These are phyloP conservation scores for Fusarium protoensiforme DNA, from an alignment of 2,329 filamentous ascomycete species.

Conservation along the genomic window DNA sequence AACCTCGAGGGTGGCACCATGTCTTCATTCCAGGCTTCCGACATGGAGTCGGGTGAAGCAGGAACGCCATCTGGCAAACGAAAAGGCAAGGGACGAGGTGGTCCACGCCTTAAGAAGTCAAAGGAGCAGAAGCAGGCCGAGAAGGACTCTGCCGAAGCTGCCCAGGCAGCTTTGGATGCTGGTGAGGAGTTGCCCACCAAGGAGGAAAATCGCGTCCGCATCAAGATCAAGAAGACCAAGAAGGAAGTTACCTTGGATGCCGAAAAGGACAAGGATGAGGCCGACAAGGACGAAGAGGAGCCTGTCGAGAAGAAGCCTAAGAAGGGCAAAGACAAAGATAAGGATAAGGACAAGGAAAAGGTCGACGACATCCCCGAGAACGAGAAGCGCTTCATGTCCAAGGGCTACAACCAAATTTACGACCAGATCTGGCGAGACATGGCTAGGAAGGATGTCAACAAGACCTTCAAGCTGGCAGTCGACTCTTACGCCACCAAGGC, in stretches of 20 bases:
- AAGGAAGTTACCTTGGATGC: conserved; percentile 42
- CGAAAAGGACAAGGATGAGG: conserved; percentile 57
- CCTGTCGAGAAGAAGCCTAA: conserved; percentile 58
- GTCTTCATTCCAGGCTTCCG: conserved; percentile 82
- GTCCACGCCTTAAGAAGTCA: conserved; percentile 86
- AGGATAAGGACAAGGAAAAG: conserved; percentile 63
- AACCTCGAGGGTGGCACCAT: conserved; percentile 88
- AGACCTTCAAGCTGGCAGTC: conserved; percentile 88
- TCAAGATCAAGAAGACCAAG: conserved; percentile 70
- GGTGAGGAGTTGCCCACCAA: conserved; percentile 75
- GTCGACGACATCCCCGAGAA: conserved; percentile 63
- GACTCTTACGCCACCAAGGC: conserved; percentile 87
- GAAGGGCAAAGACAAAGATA: conserved; percentile 59
- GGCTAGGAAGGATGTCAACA: conserved; percentile 91
- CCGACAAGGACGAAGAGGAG: conserved; percentile 57
- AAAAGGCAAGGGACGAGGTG: conserved; percentile 64
- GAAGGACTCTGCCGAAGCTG: conserved; percentile 85
- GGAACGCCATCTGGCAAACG: conserved; percentile 48
- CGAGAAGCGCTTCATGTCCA: conserved; percentile 80
- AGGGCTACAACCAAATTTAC: conserved; percentile 96
- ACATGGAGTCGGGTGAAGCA: conserved; percentile 60
- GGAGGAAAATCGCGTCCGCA: conserved; percentile 70
- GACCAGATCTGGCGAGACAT: conserved; percentile 98
- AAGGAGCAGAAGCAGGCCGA: conserved; percentile 87
- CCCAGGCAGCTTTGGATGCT: conserved; percentile 84